Percentiles rank a stretch among this genome's conserved stretches.
Conservation (phyloP, 1,284 basidiomycete species). For the Puccinia polysora region DNA sequence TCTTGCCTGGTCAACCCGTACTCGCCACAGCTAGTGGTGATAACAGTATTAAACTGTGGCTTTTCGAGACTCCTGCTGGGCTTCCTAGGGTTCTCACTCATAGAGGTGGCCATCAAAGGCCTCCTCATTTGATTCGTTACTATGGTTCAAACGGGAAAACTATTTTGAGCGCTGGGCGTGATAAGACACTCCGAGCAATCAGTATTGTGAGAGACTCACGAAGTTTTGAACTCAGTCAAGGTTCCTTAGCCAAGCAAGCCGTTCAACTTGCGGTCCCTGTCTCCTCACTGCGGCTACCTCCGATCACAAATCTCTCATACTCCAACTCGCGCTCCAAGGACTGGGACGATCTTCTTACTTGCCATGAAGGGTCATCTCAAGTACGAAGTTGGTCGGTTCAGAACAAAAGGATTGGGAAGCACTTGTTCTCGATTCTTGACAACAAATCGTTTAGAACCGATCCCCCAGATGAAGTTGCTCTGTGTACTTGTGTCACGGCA, state of each 20-base stretch:
- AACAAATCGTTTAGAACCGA: slow-evolving; percentile 52
- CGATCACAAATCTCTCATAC: slow-evolving; percentile 71
- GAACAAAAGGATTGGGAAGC: slow-evolving; percentile 73
- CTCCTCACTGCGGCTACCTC: slow-evolving; percentile 65
- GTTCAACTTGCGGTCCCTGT: slow-evolving; percentile 72
- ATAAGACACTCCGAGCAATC: slow-evolving; percentile 80
- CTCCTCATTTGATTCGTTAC: slow-evolving; percentile 86
- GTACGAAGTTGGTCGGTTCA: slow-evolving; percentile 81
- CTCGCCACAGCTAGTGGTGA: slow-evolving; percentile 81
- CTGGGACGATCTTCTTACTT: slow-evolving; percentile 94
- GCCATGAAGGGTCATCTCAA: slow-evolving; percentile 70
- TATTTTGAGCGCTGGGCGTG: slow-evolving; percentile 73
- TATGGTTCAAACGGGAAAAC: slow-evolving; percentile 96
- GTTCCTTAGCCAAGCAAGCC: slow-evolving; percentile 79
- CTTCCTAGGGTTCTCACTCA: slow-evolving; percentile 83
- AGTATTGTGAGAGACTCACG: slow-evolving; percentile 89
- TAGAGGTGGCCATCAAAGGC: slow-evolving; percentile 83
- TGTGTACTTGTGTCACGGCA: slow-evolving; percentile 76
- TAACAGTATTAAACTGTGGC: slow-evolving; percentile 93
- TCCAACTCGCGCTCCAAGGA: slow-evolving; percentile 80
- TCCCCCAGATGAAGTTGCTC: slow-evolving; percentile 59
- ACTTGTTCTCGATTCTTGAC: slow-evolving; percentile 54
- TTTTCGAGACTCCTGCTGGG: slow-evolving; percentile 83
- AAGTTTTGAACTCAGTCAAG: slow-evolving; percentile 91
- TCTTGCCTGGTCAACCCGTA: slow-evolving; percentile 84